Conservation (phyloP, 208 protist genomes). For the Leptomonas seymouri region DNA sequence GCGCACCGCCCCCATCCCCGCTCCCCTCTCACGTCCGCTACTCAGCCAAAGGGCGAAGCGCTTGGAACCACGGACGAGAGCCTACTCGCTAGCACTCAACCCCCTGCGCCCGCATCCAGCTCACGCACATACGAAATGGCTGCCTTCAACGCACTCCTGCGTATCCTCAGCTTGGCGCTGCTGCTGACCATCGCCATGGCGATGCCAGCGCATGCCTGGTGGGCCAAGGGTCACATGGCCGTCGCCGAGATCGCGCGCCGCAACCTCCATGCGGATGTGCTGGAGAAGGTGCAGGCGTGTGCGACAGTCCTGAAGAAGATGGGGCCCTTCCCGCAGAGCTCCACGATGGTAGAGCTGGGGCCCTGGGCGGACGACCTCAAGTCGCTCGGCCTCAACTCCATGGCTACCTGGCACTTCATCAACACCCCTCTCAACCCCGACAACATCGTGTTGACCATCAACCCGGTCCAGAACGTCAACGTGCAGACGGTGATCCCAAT, state of each 20-base stretch:
- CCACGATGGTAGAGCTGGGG: constrained; percentile 44
- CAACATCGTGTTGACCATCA: constrained; percentile 32
- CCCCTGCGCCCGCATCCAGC: not conserved
- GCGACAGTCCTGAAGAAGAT: constrained; percentile 28
- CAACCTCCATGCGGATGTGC: constrained; percentile 29
- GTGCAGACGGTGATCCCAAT: constrained; percentile 38
- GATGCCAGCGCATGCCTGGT: constrained; percentile 44
- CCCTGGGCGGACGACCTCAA: constrained; percentile 68
- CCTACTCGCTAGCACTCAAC: too few relatives aligned
- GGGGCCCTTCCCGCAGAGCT: constrained; percentile 40
- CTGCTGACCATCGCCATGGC: constrained; percentile 7
- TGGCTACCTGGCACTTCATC: constrained; percentile 63
- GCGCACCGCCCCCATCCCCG: too few relatives aligned
- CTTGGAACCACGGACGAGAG: too few relatives aligned
- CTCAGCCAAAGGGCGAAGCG: too few relatives aligned
- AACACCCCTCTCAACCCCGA: constrained; percentile 46
- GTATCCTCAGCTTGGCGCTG: constrained; percentile 5
- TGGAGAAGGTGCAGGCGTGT: constrained; percentile 24
- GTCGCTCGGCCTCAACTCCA: constrained; percentile 33
- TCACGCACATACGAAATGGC: constrained; percentile 1
- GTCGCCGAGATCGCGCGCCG: constrained; percentile 59
- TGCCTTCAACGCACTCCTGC: constrained; percentile 10
- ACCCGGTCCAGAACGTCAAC: constrained; percentile 25
- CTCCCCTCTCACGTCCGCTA: too few relatives aligned
- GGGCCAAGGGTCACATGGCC: constrained; percentile 62